A percentile compares a stretch with the other conserved stretches of the same genome.
phyloP scores from a whole-genome alignment of 305 asterid genomes.

The Fraxinus platypoda region DNA sequence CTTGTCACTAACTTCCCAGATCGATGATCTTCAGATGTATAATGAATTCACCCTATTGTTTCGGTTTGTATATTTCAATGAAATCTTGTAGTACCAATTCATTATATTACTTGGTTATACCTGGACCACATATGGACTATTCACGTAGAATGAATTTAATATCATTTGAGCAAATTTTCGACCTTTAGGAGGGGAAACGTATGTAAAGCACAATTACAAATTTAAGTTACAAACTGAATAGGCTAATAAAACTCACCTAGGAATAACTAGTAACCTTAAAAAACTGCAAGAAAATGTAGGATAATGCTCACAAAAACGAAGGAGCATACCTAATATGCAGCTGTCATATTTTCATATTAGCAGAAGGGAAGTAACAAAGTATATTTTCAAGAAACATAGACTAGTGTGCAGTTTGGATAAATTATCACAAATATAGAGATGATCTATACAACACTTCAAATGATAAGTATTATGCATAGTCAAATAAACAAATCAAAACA shows the following conservation, averaged over 20 bases:
- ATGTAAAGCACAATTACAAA: conserved; percentile 20
- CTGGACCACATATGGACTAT: background rate
- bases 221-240: conserved; percentile 28
- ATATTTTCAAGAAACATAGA: background rate
- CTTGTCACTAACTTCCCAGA: background rate
- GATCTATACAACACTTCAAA: background rate
- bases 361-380: background rate
- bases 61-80: background rate
- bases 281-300: background rate
- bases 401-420: background rate
- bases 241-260: conserved; percentile 8
- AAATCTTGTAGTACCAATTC: background rate
- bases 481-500: background rate
- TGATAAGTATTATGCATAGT: background rate
- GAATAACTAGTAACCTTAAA: conserved; percentile 22
- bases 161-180: background rate
- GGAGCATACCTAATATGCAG: background rate
- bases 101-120: background rate
- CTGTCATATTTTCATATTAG: background rate
- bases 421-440: background rate
- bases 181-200: conserved; percentile 11
- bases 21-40: background rate
- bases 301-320: background rate
- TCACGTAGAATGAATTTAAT: background rate
- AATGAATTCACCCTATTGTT: background rate